Evolutionary conservation across 176 grass and related monocot species (phyloP), one percentile per base, ranked within the genome.

Genomic region (Paspalum vaginatum): DNA sequence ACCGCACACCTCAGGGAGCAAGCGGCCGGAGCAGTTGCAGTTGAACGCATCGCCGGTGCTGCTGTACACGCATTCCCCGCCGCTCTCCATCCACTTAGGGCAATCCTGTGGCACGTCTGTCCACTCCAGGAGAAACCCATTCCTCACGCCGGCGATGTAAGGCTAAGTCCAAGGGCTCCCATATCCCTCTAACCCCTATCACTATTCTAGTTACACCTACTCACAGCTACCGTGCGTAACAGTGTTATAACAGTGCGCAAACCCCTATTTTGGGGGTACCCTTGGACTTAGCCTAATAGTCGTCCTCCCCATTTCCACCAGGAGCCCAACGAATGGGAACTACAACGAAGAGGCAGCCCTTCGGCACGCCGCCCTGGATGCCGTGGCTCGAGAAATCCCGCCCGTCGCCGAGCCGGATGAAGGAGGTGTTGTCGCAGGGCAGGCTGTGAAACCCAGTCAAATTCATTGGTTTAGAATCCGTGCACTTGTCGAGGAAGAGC

Each of bases 61-160:
- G 20, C 7, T 6, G 0, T 83, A 88, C 18, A 17, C 20, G 80
- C 86, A 88, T 20, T 72, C 10, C n/a, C 86, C 80, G 15, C 80
- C 86, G 66, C 80, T 83, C 0, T 73, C 67, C 16, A 13, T 25
- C 67, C 86, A 88, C 41, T 4, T 1, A 18, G 74, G 58, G 59
- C 86, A 83, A n/a, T 83, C 76, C 9, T 6, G 15, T 0, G 85
- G 59, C 60, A 27, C 4, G 41, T 0, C 75, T 20, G 41, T 0
- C 86, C 86, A 88, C 43, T 88, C 51, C 0, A 88, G 51, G 51
- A 88, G 81, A 0, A 88, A 84, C 17, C 81, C 86, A 0, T 2
- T 15, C 43, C 0, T 87, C 85, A 83, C 78, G 25, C 74, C 7
- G 13, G 2, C 38, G 6, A 77, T 3, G 4, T 70, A 70, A n/a